Evolutionary conservation across 1,284 basidiomycete genomes (phyloP).

Genomic region (Ustilago sp.): DNA sequence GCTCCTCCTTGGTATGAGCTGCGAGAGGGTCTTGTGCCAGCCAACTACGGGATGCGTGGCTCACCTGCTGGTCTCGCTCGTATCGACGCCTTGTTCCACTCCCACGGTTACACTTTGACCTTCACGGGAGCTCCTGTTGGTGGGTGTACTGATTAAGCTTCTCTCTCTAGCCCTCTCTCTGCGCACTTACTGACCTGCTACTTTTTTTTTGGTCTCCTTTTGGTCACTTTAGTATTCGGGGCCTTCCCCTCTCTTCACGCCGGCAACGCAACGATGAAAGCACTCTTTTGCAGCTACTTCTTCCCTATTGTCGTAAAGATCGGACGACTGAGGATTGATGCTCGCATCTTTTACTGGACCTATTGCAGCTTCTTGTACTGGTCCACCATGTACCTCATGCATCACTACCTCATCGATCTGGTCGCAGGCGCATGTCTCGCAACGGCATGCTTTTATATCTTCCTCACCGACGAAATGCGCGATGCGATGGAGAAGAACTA

Average conservation of each 20-base stretch:
- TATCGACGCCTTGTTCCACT: slow-evolving; percentile 88
- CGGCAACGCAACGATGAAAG: slow-evolving; percentile 89
- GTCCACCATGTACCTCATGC: slow-evolving; percentile 83
- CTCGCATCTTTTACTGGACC: slow-evolving; percentile 77
- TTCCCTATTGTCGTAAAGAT: slow-evolving; percentile 75
- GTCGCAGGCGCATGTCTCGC: slow-evolving; percentile 92
- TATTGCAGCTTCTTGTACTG: slow-evolving; percentile 93
- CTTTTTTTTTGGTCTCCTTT: background rate
- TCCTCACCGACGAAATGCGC: slow-evolving; percentile 63
- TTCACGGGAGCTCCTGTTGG: slow-evolving; percentile 89
- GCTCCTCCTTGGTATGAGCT: slow-evolving; percentile 97
- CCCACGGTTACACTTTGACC: slow-evolving; percentile 81
- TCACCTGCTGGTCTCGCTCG: slow-evolving; percentile 92
- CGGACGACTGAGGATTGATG: slow-evolving; percentile 61
- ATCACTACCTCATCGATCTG: slow-evolving; percentile 93
- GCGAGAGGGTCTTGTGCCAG: slow-evolving; percentile 94
- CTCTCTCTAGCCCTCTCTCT: background rate
- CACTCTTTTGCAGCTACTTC: slow-evolving; percentile 93
- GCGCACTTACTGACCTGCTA: background rate
- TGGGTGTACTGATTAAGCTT: background rate
- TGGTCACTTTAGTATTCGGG: slow-evolving; percentile 76
- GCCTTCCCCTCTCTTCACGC: slow-evolving; percentile 96
- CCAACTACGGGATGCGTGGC: slow-evolving; percentile 86
- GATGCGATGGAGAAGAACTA: slow-evolving; percentile 62
- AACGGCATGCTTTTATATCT: slow-evolving; percentile 83